These are phyloP conservation scores for Euphorbia peplus DNA, from an alignment of 345 rosid species.

Conservation along the genomic window DNA sequence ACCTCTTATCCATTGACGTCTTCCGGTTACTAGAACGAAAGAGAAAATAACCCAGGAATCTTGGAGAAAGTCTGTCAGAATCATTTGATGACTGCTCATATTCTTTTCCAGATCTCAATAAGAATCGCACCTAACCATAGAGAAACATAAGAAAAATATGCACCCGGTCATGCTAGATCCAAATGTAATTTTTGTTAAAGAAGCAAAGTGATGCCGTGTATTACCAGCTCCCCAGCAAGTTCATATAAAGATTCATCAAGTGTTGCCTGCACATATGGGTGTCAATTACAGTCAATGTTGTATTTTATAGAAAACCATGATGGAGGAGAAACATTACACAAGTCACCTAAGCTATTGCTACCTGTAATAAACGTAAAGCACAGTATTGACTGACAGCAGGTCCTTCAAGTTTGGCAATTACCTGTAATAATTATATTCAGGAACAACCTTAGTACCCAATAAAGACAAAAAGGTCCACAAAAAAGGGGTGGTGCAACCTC, in stretches of 20 bases:
- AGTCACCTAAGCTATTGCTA: constrained; percentile 21
- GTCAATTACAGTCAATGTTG: constrained; percentile 16
- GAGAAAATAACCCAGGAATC: constrained; percentile 80
- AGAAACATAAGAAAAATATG: constrained; percentile 8
- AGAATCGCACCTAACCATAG: constrained; percentile 76
- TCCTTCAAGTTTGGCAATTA: constrained; percentile 97
- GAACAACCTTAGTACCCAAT: neutral
- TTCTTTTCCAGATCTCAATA: constrained; percentile 96
- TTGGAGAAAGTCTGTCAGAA: constrained; percentile 74
- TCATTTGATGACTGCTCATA: constrained; percentile 70
- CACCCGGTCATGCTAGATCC: constrained; percentile 8
- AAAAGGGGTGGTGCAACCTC: neutral
- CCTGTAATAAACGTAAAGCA: constrained; percentile 92
- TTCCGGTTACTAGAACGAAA: constrained; percentile 72
- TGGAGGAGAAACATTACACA: neutral
- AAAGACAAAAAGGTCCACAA: neutral
- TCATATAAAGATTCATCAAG: constrained; percentile 95
- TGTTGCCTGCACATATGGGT: constrained; percentile 69
- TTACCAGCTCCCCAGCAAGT: constrained; percentile 99
- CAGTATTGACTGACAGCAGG: constrained; percentile 96
- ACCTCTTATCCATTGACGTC: constrained; percentile 80
- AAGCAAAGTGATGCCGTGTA: constrained; percentile 13
- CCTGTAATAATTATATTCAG: constrained; percentile 41
- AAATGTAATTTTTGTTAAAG: constrained; percentile 10
- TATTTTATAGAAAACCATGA: constrained; percentile 10